Evolutionary conservation across 352 stramenopile genomes (phyloP).

Genomic region (Hyaloperonospora brassicae): DNA sequence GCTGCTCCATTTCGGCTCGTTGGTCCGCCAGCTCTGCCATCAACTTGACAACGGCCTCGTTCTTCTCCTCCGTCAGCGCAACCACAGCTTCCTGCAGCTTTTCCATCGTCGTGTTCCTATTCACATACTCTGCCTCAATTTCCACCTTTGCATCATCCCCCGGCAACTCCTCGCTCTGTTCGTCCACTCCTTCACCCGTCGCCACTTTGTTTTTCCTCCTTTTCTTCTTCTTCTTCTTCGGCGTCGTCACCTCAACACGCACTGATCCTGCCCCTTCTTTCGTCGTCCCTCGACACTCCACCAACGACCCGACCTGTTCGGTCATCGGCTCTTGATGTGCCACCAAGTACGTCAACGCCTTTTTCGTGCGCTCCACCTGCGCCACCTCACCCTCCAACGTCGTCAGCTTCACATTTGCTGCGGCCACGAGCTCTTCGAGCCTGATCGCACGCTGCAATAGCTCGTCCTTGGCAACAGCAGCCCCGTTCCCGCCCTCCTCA

Average conservation of each 20-base stretch:
- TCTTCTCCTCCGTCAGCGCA: slow-evolving; percentile 18
- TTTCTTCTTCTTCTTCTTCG: slow-evolving; percentile 25
- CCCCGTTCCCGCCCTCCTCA: not conserved
- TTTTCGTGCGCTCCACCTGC: slow-evolving; percentile 34
- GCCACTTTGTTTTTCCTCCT: slow-evolving; percentile 18
- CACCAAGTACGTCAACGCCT: slow-evolving; percentile 26
- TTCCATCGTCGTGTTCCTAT: slow-evolving; percentile 12
- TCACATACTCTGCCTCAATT: slow-evolving; percentile 17
- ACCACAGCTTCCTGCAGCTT: slow-evolving; percentile 19
- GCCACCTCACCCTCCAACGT: slow-evolving; percentile 29
- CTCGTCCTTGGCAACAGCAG: slow-evolving; percentile 12
- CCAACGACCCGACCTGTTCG: slow-evolving; percentile 5
- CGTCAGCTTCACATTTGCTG: slow-evolving; percentile 24
- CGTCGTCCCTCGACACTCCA: not conserved
- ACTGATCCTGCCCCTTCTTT: no score
- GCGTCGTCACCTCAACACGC: not conserved
- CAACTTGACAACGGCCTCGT: slow-evolving; percentile 16
- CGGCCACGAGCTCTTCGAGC: slow-evolving; percentile 12
- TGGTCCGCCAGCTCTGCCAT: slow-evolving; percentile 20
- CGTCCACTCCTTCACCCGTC: not conserved
- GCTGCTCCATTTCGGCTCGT: slow-evolving; percentile 13
- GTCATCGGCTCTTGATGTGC: slow-evolving; percentile 16
- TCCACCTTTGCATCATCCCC: slow-evolving; percentile 7
- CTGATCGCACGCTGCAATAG: slow-evolving; percentile 11
- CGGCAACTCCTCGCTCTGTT: slow-evolving; percentile 6